phyloP scores from a whole-genome alignment of 192 early-diverging fungal genomes.

The Rhizophagus clarus region DNA sequence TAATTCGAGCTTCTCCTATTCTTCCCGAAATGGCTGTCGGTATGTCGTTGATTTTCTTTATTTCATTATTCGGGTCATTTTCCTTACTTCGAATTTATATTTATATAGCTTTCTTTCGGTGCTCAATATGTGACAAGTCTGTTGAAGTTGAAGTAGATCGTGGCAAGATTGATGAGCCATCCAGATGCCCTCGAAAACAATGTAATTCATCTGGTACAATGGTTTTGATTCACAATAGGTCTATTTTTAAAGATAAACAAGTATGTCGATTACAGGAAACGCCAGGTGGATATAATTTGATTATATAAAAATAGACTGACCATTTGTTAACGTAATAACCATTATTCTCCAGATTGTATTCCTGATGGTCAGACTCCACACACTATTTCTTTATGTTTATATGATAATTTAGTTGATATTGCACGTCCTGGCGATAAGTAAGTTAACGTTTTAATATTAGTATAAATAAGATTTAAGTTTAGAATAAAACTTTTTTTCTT shows the following conservation, averaged over 20 bases:
- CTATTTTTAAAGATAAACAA: conserved; percentile 91
- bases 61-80: background rate
- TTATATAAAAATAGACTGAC: background rate
- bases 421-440: conserved; percentile 89
- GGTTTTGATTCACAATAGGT: conserved; percentile 93
- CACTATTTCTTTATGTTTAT: conserved; percentile 85
- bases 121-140: conserved; percentile 86
- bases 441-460: background rate
- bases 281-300: conserved; percentile 58
- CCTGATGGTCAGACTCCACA: conserved; percentile 99
- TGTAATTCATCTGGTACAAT: conserved; percentile 85
- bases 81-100: background rate
- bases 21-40: conserved; percentile 93
- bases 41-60: conserved; percentile 30
- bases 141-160: conserved; percentile 80
- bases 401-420: conserved; percentile 94
- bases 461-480: conserved; percentile 1
- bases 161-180: conserved; percentile 86
- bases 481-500: background rate
- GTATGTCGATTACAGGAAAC: conserved; percentile 93
- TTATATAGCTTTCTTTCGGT: conserved; percentile 84
- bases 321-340: background rate
- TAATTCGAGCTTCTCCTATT: conserved; percentile 88
- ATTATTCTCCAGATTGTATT: conserved; percentile 64
- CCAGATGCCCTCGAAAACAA: conserved; percentile 72